Percentiles rank a stretch among this genome's conserved stretches.
Evolutionary conservation across 306 rosid genomes (phyloP).

Genomic region (Calophaca sinica): DNA sequence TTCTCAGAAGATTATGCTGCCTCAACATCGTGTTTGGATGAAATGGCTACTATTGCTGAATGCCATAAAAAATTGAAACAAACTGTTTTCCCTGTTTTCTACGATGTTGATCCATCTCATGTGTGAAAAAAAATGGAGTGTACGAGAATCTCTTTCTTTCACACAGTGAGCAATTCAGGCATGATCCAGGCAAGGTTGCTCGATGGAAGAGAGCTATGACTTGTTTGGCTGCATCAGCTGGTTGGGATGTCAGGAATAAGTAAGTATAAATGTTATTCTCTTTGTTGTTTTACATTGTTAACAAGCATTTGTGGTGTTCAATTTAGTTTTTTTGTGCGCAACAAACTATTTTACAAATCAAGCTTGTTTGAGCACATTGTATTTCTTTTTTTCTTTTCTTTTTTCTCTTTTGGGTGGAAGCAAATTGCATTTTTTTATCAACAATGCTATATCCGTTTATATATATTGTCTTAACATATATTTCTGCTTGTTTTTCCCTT

Average conservation of each 20-base stretch:
- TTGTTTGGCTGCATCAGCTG: neutral
- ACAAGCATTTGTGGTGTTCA: neutral
- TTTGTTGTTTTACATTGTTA: neutral
- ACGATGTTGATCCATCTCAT: neutral
- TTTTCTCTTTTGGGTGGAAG: neutral
- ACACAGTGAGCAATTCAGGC: neutral
- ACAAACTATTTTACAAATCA: neutral
- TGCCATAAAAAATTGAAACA: neutral
- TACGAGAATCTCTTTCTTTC: neutral
- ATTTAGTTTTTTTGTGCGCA: neutral
- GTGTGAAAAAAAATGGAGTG: neutral
- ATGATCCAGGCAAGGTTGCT: neutral
- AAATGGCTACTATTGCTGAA: neutral
- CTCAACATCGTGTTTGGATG: conserved; percentile 33
- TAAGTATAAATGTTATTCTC: neutral
- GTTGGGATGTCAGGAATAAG: neutral
- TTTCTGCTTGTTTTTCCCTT: neutral
- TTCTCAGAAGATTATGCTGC: neutral
- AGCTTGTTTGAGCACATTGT: neutral
- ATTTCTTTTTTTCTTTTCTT: too few relatives aligned
- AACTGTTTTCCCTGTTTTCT: conserved; percentile 4
- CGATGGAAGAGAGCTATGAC: conserved; percentile 13
- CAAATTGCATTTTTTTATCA: neutral
- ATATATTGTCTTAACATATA: too few relatives aligned
- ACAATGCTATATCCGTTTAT: too few relatives aligned